Base-by-base conservation (phyloP, 441 rosid species). In the Erodium trifolium region DNA sequence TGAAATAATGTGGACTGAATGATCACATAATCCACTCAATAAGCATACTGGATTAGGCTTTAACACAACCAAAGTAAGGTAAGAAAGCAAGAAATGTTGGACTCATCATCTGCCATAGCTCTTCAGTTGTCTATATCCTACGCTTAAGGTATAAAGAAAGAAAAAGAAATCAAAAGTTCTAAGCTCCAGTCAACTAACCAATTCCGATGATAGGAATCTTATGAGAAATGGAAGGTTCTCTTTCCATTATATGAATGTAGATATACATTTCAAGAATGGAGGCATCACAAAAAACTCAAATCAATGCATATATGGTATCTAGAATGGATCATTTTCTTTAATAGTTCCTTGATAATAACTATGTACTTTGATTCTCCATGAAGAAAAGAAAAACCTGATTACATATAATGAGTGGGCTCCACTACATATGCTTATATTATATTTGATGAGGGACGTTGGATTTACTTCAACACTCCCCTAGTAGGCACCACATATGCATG, bases 51-150 rank as follows among this genome's bases (percentile, higher is more conserved):
- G 5, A 34, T 34, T 34, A 4, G 37, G 37, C 35, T 34, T 34
- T 34, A 34, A 34, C 37, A 18, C 34, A 62, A 23, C 16, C 65
- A 6, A 18, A 8, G 14, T 19, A 62, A 19, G 35, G 35, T 55
- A 55, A 62, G 65, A 62, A 62, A 64, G 67, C 67, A 64, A 64
- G 39, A 64, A 34, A 34, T 13, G 5, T 34, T 31, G 43, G 67
- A 64, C 13, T 62, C 41, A 64, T 39, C 18, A 11, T 13, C 16
- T 31, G 11, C 6, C 66, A 34, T 35, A 14, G 45, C 45, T 34
- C 67, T 64, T 64, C 67, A 34, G 23, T 5, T n/a, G 18, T 31
- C 19, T 35, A 64, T n/a, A 64, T 31, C 66, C 67, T 64, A 64
- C 14, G 12, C 45, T 64, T 34, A 64, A 64, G 23, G 41, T 31